Evolutionary conservation across 192 early-diverging fungal genomes (phyloP), one percentile per base, ranked within the genome.

Genomic region (Coemansia sp.): DNA sequence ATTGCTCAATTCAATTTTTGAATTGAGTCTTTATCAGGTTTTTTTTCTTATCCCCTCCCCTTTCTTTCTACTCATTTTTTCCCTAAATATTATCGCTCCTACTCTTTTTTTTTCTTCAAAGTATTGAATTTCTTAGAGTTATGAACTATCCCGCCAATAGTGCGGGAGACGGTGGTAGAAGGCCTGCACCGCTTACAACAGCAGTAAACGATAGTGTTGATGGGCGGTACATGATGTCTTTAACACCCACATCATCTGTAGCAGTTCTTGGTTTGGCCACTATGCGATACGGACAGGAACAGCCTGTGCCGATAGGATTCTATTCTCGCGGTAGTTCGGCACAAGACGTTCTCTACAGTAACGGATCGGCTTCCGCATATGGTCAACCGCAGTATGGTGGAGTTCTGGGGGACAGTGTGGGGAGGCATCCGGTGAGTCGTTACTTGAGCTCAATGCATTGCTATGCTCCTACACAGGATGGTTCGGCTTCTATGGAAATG

Each of bases 201-300:
- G 33, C 57, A 36, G 57, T 60, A 36, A 33, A 60, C 16, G 57
- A 34, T n/a, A 57, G 12, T 15, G 11, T 27, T 15, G 78, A 71
- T 49, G 66, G 66, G 0, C 72, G 57, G 29, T 63, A 67, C 24
- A 42, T 71, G 27, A 66, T 79, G 29, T 63, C 69, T 18, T 73
- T 79, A 36, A 79, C 78, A 18, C 78, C 78, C 3, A 75, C 72
- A 16, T 71, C 78, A 7, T 75, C 78, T 2, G 78, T 79, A 46
- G 78, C 78, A 7, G 78, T 75, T 2, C 40, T 79, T 52, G 73
- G 78, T 12, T 29, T 75, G 36, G 66, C 78, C 8, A 51, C 54
- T 3, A 80, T 80, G 78, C 78, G 73, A 1, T 80, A 80, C 57
- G 73, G 70, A 2, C 77, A 73, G 10, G 62, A 65, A 11, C 40